phyloP scores from a whole-genome alignment of 768 basidiomycete genomes.

The Auriscalpium orientale region DNA sequence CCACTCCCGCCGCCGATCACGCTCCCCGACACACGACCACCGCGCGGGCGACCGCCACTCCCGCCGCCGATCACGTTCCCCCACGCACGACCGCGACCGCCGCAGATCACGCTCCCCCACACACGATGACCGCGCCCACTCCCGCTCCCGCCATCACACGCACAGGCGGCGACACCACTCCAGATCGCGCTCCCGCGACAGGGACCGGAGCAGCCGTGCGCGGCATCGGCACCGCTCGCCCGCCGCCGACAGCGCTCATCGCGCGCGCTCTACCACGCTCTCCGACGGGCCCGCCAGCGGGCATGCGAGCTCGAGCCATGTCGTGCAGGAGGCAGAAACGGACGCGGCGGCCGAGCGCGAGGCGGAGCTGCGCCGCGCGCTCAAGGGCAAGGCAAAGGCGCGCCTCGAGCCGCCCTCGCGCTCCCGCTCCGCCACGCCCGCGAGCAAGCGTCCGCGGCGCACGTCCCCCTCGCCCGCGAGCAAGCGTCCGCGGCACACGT shows the following conservation, averaged over 20 bases:
- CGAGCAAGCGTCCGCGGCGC: slow-evolving; percentile 2
- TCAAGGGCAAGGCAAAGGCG: slow-evolving; percentile 21
- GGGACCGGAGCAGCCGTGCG: neutral
- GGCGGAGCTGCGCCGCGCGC: slow-evolving; percentile 25
- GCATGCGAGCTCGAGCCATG: neutral
- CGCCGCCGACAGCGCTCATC: no score
- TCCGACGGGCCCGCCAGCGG: neutral
- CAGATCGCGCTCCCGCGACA: neutral
- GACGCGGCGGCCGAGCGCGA: slow-evolving; percentile 21
- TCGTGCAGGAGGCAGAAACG: neutral
- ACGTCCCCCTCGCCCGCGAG: slow-evolving; percentile 7
- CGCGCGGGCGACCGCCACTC: no score
- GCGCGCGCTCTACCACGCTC: no score
- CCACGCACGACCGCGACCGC: no score
- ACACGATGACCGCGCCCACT: no score
- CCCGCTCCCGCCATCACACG: neutral
- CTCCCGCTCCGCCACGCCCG: neutral
- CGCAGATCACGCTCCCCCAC: no score
- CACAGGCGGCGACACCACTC: slow-evolving; percentile 5
- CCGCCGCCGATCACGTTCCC: no score
- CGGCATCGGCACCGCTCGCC: slow-evolving; percentile 1
- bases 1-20: no score
- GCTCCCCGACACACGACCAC: no score
- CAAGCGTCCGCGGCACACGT: slow-evolving; percentile 8
- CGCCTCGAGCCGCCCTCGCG: neutral